Evolutionary conservation across 2,329 filamentous ascomycete genomes (phyloP), one percentile per base, ranked within the genome.

Genomic region (Paradendryphiella salina): DNA sequence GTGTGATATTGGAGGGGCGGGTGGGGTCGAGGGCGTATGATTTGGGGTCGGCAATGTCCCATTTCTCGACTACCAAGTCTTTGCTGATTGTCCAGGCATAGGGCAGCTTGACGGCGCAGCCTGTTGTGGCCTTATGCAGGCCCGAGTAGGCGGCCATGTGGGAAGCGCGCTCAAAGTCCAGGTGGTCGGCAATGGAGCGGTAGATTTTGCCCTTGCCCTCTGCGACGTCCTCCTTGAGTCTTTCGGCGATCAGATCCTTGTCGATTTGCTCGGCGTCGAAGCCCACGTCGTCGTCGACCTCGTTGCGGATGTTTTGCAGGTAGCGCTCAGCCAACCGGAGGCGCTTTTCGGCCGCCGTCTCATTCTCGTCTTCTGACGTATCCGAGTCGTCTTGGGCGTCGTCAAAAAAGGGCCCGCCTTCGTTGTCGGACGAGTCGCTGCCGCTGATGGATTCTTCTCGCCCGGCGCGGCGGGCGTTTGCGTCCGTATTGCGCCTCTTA

Each of bases 191-290:
- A 61, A 99, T 83, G 70, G 85, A 84, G 43, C 90, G 84, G 76
- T 96, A 97, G 41, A 96, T 82, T 63, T 88, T 87, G 50, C 94
- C 94, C 76, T 96, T 96, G 48, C 85, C 84, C 76, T 96, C 94
- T 44, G 94, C 85, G 35, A 94, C 89, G 71, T 97, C 94, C 75
- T 96, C 90, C 73, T 93, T 86, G 64, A 99, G 78, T 26, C 70
- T 46, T 73, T 96, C 89, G 34, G 93, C 91, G 65, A 99, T 92
- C 63, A 96, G 77, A 69, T 99, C 94, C 52, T 88, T 82, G 75
- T 97, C 94, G 51, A 99, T 89, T 45, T 97, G 90, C 63, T 87
- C 91, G 6, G 94, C 94, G 75, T 99, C 91, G 68, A 97, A 99
- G 32, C 91, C 94, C 45, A 82, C 82, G 58, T 90, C 88, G 63